A percentile compares a stretch with the other conserved stretches of the same genome.
Conservation (phyloP, 495 filamentous ascomycete species). For the Annulohypoxylon maeteangense region DNA sequence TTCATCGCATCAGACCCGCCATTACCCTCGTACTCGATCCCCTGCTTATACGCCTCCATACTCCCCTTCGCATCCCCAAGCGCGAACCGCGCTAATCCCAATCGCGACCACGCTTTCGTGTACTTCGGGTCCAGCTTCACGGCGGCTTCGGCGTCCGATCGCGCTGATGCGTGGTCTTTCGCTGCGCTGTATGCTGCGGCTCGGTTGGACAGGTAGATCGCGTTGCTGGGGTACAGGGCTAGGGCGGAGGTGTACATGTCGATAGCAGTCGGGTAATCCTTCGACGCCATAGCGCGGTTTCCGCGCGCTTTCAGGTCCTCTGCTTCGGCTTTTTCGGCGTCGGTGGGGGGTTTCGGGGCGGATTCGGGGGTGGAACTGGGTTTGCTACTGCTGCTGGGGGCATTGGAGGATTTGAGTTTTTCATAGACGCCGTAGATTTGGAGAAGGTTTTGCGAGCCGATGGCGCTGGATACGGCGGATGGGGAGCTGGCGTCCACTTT, state of each 20-base stretch:
- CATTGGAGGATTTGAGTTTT: constrained; percentile 74
- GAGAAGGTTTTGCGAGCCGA: constrained; percentile 84
- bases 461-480: constrained; percentile 76
- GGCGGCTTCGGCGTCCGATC: constrained; percentile 87
- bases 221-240: constrained; percentile 80
- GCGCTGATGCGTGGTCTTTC: constrained; percentile 82
- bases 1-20: constrained; percentile 91
- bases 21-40: constrained; percentile 92
- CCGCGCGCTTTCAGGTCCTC: constrained; percentile 90
- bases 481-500: constrained; percentile 86
- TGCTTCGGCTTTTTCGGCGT: constrained; percentile 74
- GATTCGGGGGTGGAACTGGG: constrained; percentile 35
- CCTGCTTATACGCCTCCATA: constrained; percentile 94
- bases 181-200: constrained; percentile 88
- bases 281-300: constrained; percentile 91
- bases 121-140: constrained; percentile 87
- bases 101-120: constrained; percentile 93
- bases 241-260: constrained; percentile 87
- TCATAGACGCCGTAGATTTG: constrained; percentile 96
- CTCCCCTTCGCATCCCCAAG: constrained; percentile 87
- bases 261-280: constrained; percentile 85
- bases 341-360: constrained; percentile 55
- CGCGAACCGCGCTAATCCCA: constrained; percentile 90
- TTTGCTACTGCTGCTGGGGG: no score
- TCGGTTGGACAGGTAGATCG: constrained; percentile 97